Evolutionary conservation across 495 filamentous ascomycete species (phyloP).

Genomic region (Podospora appendiculata): DNA sequence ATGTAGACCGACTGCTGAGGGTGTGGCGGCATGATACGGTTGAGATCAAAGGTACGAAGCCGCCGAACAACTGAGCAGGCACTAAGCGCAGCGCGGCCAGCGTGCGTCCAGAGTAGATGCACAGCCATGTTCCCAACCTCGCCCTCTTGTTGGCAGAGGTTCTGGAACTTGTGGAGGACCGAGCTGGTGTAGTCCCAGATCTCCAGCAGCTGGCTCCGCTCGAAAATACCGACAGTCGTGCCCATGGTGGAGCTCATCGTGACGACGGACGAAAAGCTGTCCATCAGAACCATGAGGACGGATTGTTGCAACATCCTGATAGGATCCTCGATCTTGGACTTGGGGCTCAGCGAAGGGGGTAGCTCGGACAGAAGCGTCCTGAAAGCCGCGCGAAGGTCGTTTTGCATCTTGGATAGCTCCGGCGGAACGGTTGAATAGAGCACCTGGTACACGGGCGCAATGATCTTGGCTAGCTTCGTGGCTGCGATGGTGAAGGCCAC

Average conservation of each 20-base stretch:
- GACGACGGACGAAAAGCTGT: constrained; percentile 9
- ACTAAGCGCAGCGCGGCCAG: constrained; percentile 4
- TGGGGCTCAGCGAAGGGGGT: not conserved
- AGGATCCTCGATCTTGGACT: not conserved
- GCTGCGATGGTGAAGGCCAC: constrained; percentile 6
- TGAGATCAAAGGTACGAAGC: not conserved
- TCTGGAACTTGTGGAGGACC: constrained; percentile 14
- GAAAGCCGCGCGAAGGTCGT: constrained; percentile 1
- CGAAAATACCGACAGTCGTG: not conserved
- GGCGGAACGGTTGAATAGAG: constrained; percentile 6
- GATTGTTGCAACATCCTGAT: constrained; percentile 10
- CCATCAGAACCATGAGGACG: constrained; percentile 6
- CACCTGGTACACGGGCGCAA: constrained; percentile 9
- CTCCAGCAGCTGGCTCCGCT: constrained; percentile 9
- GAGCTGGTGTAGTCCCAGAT: constrained; percentile 11
- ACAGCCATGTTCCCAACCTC: constrained; percentile 1
- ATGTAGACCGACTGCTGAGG: constrained; percentile 8
- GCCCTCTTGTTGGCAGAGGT: not conserved
- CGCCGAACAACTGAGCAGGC: constrained; percentile 6
- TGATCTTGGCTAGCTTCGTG: constrained; percentile 5
- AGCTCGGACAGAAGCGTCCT: not conserved
- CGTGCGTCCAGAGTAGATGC: constrained; percentile 15
- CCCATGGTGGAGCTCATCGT: not conserved
- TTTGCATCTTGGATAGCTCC: not conserved
- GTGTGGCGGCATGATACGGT: not conserved